Evolutionary conservation across 805 yeast species (phyloP), one percentile per base, ranked within the genome.

Genomic region (Starmerella floris): DNA sequence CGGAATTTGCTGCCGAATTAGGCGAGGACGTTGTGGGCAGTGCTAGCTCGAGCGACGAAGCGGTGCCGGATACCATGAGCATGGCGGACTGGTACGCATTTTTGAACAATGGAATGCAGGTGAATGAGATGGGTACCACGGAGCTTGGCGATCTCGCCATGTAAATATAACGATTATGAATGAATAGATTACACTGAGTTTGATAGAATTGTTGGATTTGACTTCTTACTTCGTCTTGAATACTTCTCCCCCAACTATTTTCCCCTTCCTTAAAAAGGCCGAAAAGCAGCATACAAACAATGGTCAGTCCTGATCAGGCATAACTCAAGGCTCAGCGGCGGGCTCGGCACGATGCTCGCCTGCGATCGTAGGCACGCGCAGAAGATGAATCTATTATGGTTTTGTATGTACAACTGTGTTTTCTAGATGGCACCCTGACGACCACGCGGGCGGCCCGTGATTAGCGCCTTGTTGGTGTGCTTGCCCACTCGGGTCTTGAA

Each of bases 401-500:
- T n/a, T n/a, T n/a, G n/a, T n/a, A n/a, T n/a, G n/a, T n/a, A n/a
- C n/a, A n/a, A n/a, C n/a, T n/a, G n/a, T n/a, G n/a, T n/a, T n/a
- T 22, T 30, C 43, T 42, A 53, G 21, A 41, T 53, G 35, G 56
- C 57, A 21, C 57, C 56, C 47, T 54, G 57, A 40, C 53, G 75
- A 37, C 83, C 83, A 65, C 94, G 74, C 54, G 93, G 94, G 68
- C 97, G 79, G 63, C 88, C 96, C 61, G 80, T 77, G 41, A 85
- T 83, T 70, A 83, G 81, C 74, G 73, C 70, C 64, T 74, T 78
- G 62, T 91, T 91, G 50, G 70, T 77, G 61, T 83, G 72, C 66
- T 83, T 84, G 59, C 94, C 93, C 55, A 79, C 77, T 67, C 98
- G 79, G 15, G 97, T 91, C 74, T 84, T 87, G 68, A 76, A 87